Conservation (phyloP, 805 yeast species). For the Starmerella davenportii region DNA sequence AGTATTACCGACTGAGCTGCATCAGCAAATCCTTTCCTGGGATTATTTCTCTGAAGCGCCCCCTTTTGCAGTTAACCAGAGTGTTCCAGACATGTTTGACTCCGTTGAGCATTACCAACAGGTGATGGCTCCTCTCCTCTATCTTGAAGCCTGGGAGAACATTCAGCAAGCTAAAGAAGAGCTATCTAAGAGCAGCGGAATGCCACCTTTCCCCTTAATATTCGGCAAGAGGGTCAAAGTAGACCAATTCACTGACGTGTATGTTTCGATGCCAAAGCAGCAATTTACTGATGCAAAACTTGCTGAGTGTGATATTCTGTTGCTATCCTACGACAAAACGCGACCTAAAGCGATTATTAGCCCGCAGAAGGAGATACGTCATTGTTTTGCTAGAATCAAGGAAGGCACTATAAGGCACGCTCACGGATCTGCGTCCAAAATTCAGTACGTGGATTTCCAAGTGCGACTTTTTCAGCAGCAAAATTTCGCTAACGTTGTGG, state of each 20-base stretch:
- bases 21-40: conserved; percentile 58
- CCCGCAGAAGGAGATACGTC: conserved; percentile 14
- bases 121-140: conserved; percentile 58
- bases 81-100: conserved; percentile 38
- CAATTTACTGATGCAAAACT: conserved; percentile 35
- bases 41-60: conserved; percentile 48
- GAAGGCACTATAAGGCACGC: conserved; percentile 27
- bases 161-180: conserved; percentile 56
- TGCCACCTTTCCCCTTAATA: conserved; percentile 37
- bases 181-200: neutral
- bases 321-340: conserved; percentile 37
- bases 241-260: conserved; percentile 76
- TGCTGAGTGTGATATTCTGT: conserved; percentile 60
- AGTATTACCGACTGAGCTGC: conserved; percentile 61
- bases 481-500: conserved; percentile 34
- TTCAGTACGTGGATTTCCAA: conserved; percentile 58
- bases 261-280: conserved; percentile 45
- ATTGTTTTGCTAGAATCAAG: conserved; percentile 66
- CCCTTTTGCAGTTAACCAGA: conserved; percentile 23
- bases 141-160: conserved; percentile 89
- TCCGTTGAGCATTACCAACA: conserved; percentile 48
- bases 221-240: conserved; percentile 69
- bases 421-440: too few relatives aligned
- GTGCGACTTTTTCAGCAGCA: conserved; percentile 39
- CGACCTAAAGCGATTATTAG: conserved; percentile 13